Percentiles rank a stretch among this genome's conserved stretches.
phyloP scores from a whole-genome alignment of 306 rosid genomes.

The Dryas alaskensis region DNA sequence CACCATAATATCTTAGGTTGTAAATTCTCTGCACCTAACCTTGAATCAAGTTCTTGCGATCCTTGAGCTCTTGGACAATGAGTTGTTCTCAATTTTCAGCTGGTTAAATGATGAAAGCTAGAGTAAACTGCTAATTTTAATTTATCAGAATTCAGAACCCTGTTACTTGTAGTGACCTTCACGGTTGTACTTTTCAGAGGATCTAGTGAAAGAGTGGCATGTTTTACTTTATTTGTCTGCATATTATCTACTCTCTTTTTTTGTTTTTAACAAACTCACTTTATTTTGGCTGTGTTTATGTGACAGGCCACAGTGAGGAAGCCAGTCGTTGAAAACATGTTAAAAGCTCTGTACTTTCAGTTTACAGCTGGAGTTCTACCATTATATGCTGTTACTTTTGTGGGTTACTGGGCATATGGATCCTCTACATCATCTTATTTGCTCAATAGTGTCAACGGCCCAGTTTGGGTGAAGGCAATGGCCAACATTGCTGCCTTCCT shows the following conservation, averaged over 20 bases:
- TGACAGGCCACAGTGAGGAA: conserved; percentile 84
- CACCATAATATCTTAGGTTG: too few species aligned
- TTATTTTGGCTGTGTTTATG: conserved; percentile 20
- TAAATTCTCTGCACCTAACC: too few species aligned
- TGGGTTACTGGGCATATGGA: conserved; percentile 98
- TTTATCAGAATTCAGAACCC: too few species aligned
- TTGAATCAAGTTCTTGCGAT: too few species aligned
- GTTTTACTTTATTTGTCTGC: too few species aligned
- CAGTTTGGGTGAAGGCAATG: conserved; percentile 67
- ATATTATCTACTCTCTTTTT: not conserved
- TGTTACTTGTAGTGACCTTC: not conserved
- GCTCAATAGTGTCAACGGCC: conserved; percentile 74
- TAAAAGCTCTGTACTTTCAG: conserved; percentile 81
- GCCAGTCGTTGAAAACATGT: conserved; percentile 92
- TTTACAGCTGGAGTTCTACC: conserved; percentile 83
- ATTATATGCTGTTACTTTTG: conserved; percentile 67
- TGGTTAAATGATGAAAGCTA: too few species aligned
- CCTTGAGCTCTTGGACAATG: too few species aligned
- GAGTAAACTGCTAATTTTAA: too few species aligned
- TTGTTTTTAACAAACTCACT: conserved; percentile 9
- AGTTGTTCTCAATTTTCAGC: too few species aligned
- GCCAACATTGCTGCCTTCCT: conserved; percentile 83
- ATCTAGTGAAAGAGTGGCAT: too few species aligned
- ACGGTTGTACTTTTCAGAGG: not conserved
- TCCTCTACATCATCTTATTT: conserved; percentile 64